These are phyloP conservation scores for Aquilaria malaccensis DNA, from an alignment of 345 rosid genomes.

Conservation along the genomic window DNA sequence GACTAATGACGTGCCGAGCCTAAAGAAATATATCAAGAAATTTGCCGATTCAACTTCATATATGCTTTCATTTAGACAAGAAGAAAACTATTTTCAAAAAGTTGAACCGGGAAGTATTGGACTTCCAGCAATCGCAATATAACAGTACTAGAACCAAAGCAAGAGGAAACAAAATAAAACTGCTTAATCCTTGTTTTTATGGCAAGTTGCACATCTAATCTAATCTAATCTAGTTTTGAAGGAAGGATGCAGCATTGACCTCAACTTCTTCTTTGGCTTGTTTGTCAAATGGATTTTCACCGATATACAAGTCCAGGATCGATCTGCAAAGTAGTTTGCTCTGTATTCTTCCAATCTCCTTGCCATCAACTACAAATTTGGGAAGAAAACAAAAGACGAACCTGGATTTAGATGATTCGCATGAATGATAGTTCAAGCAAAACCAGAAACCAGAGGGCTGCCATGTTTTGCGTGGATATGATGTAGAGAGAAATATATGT, in stretches of 20 bases:
- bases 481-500: too few relatives aligned
- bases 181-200: background rate
- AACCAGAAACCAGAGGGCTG: too few relatives aligned
- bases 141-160: background rate
- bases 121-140: too few relatives aligned
- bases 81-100: too few relatives aligned
- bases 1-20: too few relatives aligned
- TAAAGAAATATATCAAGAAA: too few relatives aligned
- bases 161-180: background rate
- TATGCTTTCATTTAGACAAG: too few relatives aligned
- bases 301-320: conserved; percentile 71
- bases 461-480: too few relatives aligned
- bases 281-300: conserved; percentile 72
- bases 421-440: too few relatives aligned
- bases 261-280: conserved; percentile 68
- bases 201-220: background rate
- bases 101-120: too few relatives aligned
- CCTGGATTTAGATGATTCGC: too few relatives aligned
- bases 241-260: conserved; percentile 45
- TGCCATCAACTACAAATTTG: conserved; percentile 51
- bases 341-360: conserved; percentile 68
- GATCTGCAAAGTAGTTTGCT: conserved; percentile 75
- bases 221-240: conserved; percentile 14
- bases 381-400: background rate
- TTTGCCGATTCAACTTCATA: too few relatives aligned